Percentiles rank a stretch among this genome's conserved stretches.
These are phyloP conservation scores for Trametes sanguinea DNA, from an alignment of 768 basidiomycete species.

Conservation along the genomic window DNA sequence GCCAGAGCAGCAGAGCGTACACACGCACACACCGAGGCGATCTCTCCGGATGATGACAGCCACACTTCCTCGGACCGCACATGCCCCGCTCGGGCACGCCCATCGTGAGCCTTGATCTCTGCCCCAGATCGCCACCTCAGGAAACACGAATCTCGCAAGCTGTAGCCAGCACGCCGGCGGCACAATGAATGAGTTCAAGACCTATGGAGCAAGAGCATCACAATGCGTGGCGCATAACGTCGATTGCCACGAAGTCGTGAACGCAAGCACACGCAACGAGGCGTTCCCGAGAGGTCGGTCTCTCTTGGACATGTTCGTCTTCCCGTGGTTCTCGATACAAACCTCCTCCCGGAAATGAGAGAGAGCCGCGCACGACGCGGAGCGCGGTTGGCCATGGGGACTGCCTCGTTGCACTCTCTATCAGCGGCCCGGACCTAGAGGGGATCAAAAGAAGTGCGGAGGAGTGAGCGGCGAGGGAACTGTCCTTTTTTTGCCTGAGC, in stretches of 20 bases:
- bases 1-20: neutral
- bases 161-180: neutral
- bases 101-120: neutral
- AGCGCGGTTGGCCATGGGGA: neutral
- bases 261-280: neutral
- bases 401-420: conserved; percentile 9
- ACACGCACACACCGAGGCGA: neutral
- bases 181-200: neutral
- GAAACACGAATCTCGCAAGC: neutral
- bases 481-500: neutral
- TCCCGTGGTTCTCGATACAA: conserved; percentile 13
- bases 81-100: neutral
- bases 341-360: conserved; percentile 10
- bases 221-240: too few species aligned
- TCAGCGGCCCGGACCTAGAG: conserved; percentile 12
- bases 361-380: neutral
- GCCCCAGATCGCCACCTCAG: neutral
- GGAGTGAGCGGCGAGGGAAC: conserved; percentile 5
- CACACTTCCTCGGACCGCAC: conserved; percentile 2
- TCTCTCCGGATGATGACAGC: conserved; percentile 1
- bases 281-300: neutral
- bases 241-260: neutral
- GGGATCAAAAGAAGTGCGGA: conserved; percentile 1
- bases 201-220: neutral
- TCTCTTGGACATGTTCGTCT: neutral